These are phyloP conservation scores for Neoboletus brunneissimus DNA, from an alignment of 768 basidiomycete species.

Conservation along the genomic window DNA sequence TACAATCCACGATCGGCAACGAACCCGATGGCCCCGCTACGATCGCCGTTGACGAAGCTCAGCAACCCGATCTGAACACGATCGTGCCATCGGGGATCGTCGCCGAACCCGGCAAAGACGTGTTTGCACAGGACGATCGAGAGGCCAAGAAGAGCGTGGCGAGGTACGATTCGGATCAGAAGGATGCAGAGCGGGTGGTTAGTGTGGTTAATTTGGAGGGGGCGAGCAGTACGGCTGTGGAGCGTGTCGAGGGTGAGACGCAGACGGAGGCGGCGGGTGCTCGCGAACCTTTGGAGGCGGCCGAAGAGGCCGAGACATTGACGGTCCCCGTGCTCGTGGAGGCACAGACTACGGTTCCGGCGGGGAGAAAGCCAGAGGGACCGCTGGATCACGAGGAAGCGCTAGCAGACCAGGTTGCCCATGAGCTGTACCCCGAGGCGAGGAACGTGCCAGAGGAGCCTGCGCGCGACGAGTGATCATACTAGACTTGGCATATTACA, in stretches of 20 bases:
- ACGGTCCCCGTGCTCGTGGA: background rate
- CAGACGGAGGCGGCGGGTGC: background rate
- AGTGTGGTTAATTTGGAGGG: conserved; percentile 28
- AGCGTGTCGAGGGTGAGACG: background rate
- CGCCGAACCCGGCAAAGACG: conserved; percentile 71
- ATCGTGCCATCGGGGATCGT: conserved; percentile 46
- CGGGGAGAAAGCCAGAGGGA: conserved; percentile 32
- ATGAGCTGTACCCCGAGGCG: conserved; percentile 50
- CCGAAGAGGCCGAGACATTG: background rate
- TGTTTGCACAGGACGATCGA: conserved; percentile 56
- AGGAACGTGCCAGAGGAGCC: conserved; percentile 9
- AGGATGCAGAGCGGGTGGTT: conserved; percentile 33
- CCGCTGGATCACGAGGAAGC: conserved; percentile 49
- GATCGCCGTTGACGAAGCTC: conserved; percentile 49
- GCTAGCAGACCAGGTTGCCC: conserved; percentile 49
- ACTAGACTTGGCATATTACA: background rate
- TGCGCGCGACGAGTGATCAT: conserved; percentile 3
- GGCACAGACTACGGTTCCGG: background rate
- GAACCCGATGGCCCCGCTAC: conserved; percentile 53
- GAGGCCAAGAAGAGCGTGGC: conserved; percentile 44
- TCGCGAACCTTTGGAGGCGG: background rate
- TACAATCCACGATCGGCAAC: conserved; percentile 46
- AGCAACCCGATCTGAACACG: conserved; percentile 31
- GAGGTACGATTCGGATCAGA: conserved; percentile 5
- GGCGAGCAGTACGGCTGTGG: background rate